These are phyloP conservation scores for Tuber calosporum DNA, from an alignment of 495 filamentous ascomycete species.

Conservation along the genomic window DNA sequence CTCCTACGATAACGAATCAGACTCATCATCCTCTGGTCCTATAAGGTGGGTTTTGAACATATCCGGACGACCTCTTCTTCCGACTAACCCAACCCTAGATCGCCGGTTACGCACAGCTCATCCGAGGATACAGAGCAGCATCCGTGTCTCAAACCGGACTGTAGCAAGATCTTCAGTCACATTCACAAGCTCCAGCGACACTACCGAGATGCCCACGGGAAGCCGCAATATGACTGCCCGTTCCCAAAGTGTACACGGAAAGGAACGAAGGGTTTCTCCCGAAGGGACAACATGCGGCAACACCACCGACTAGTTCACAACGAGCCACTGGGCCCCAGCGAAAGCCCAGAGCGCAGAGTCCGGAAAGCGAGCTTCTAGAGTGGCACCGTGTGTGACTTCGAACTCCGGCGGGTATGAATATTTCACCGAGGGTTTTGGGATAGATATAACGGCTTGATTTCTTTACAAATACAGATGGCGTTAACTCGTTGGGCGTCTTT, in stretches of 20 bases:
- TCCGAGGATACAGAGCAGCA: slow-evolving; percentile 21
- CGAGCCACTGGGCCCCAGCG: slow-evolving; percentile 12
- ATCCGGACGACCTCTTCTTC: background rate
- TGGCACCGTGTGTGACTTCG: background rate
- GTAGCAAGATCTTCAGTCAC: slow-evolving; percentile 30
- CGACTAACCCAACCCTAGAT: background rate
- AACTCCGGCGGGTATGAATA: background rate
- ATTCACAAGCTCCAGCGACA: slow-evolving; percentile 29
- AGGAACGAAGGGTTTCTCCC: slow-evolving; percentile 24
- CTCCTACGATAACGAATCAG: slow-evolving; percentile 2
- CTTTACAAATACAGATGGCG: background rate
- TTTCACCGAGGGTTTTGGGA: background rate
- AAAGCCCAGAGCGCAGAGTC: slow-evolving; percentile 5
- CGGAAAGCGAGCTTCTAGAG: slow-evolving; percentile 1
- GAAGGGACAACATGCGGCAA: slow-evolving; percentile 36
- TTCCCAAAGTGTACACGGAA: slow-evolving; percentile 29
- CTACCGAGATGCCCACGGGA: slow-evolving; percentile 29
- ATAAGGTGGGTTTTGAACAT: slow-evolving; percentile 7
- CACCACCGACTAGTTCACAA: slow-evolving; percentile 33
- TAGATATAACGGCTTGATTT: background rate
- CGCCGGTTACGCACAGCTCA: slow-evolving; percentile 10
- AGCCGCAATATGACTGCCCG: slow-evolving; percentile 33
- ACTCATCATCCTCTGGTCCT: slow-evolving; percentile 17
- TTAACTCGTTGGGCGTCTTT: background rate
- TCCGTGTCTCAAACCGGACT: slow-evolving; percentile 26